Conservation (phyloP, 2,329 filamentous ascomycete genomes). For the Aspergillus sp. region DNA sequence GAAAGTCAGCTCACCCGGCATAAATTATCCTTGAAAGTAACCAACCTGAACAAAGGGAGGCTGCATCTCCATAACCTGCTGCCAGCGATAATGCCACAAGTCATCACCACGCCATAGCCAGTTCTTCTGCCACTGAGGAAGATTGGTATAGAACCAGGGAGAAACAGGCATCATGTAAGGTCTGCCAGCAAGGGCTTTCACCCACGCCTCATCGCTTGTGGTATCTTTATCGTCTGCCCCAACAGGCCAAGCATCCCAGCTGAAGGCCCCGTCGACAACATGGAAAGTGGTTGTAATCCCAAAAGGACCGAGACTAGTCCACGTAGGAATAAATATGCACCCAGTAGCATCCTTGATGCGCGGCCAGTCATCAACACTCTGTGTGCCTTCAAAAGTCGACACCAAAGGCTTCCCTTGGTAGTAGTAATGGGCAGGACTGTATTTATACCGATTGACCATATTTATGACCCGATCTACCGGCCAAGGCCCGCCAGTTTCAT, state of each 20-base stretch:
- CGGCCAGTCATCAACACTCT: slow-evolving; percentile 36
- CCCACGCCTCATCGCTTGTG: slow-evolving; percentile 35
- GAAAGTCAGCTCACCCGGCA: background rate
- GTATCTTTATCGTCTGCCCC: slow-evolving; percentile 32
- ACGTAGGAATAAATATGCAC: slow-evolving; percentile 41
- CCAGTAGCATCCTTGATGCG: slow-evolving; percentile 33
- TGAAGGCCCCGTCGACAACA: slow-evolving; percentile 35
- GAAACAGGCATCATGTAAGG: slow-evolving; percentile 51
- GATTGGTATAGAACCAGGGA: slow-evolving; percentile 53
- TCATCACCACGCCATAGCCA: slow-evolving; percentile 59
- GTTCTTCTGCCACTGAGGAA: slow-evolving; percentile 52
- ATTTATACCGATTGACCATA: slow-evolving; percentile 21
- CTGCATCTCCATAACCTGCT: slow-evolving; percentile 44
- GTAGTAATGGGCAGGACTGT: slow-evolving; percentile 17
- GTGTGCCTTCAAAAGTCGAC: slow-evolving; percentile 39
- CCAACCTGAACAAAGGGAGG: slow-evolving; percentile 44
- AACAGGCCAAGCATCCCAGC: slow-evolving; percentile 41
- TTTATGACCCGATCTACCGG: slow-evolving; percentile 18
- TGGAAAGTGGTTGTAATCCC: slow-evolving; percentile 22
- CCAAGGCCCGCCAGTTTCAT: slow-evolving; percentile 24
- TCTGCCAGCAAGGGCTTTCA: slow-evolving; percentile 30
- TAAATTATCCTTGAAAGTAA: background rate
- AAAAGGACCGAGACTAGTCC: slow-evolving; percentile 28
- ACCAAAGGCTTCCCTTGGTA: slow-evolving; percentile 29
- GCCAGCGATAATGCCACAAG: slow-evolving; percentile 56